These are phyloP conservation scores for Artemisia annua DNA, from an alignment of 129 eudicot species.

Conservation along the genomic window DNA sequence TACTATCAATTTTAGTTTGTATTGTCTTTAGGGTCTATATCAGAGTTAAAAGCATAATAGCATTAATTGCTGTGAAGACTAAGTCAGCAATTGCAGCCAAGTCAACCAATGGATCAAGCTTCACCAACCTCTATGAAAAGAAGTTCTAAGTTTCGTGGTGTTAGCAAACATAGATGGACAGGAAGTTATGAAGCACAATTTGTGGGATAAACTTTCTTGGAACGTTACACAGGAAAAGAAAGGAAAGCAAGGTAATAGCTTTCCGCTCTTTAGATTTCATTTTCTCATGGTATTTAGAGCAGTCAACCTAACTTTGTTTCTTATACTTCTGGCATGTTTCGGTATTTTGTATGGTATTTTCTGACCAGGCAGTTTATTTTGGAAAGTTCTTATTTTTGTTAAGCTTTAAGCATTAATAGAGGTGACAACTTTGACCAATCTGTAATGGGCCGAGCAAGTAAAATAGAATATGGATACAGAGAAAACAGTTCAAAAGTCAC, in stretches of 20 bases:
- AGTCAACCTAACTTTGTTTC: conserved; percentile 29
- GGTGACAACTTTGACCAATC: not conserved
- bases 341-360: conserved; percentile 30
- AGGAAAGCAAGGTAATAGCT: conserved; percentile 68
- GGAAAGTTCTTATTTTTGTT: conserved; percentile 47
- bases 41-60: too few species aligned
- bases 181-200: conserved; percentile 68
- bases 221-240: conserved; percentile 80
- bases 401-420: not conserved
- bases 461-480: not conserved
- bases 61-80: too few species aligned
- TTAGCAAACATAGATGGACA: conserved; percentile 79
- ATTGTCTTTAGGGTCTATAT: too few species aligned
- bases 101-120: conserved; percentile 36
- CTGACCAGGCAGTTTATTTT: conserved; percentile 64
- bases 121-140: conserved; percentile 67
- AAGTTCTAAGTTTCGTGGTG: conserved; percentile 83
- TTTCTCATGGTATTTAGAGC: not conserved
- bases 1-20: too few species aligned
- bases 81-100: conserved; percentile 32
- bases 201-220: conserved; percentile 91
- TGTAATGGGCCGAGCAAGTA: not conserved
- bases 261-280: not conserved
- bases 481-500: not conserved
- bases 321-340: conserved; percentile 13